These are phyloP conservation scores for Myxozyma mucilagina DNA, from an alignment of 805 yeast genomes.

Conservation along the genomic window DNA sequence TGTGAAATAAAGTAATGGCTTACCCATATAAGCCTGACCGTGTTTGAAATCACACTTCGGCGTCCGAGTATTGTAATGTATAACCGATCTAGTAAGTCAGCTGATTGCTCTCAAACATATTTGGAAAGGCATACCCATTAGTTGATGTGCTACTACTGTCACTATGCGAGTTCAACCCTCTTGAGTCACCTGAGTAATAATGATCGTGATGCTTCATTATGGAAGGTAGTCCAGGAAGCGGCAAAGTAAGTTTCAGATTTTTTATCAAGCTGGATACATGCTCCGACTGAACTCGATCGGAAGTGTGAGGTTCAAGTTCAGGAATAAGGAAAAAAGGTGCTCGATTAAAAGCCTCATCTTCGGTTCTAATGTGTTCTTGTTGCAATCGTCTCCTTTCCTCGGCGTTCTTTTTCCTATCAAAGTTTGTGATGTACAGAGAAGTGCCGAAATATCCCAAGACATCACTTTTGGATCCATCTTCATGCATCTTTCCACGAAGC, in stretches of 20 bases:
- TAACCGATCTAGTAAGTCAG: conserved; percentile 10
- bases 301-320: conserved; percentile 4
- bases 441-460: conserved; percentile 53
- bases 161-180: neutral
- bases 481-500: conserved; percentile 9
- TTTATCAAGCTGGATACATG: conserved; percentile 33
- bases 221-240: conserved; percentile 25
- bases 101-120: neutral
- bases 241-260: conserved; percentile 39
- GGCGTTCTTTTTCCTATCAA: conserved; percentile 53
- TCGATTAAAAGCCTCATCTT: conserved; percentile 85
- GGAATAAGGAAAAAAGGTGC: conserved; percentile 61
- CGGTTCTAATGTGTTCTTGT: conserved; percentile 60
- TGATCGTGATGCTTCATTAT: conserved; percentile 1
- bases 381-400: conserved; percentile 53
- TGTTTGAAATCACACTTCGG: neutral
- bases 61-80: conserved; percentile 13
- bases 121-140: neutral
- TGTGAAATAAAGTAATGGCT: too few species aligned
- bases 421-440: conserved; percentile 58
- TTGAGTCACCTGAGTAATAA: neutral
- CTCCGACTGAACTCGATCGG: conserved; percentile 41
- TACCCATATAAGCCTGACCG: conserved; percentile 11
- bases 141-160: conserved; percentile 8
- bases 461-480: neutral